Conservation (phyloP, 768 basidiomycete genomes). For the Leucocoprinus birnbaumii region DNA sequence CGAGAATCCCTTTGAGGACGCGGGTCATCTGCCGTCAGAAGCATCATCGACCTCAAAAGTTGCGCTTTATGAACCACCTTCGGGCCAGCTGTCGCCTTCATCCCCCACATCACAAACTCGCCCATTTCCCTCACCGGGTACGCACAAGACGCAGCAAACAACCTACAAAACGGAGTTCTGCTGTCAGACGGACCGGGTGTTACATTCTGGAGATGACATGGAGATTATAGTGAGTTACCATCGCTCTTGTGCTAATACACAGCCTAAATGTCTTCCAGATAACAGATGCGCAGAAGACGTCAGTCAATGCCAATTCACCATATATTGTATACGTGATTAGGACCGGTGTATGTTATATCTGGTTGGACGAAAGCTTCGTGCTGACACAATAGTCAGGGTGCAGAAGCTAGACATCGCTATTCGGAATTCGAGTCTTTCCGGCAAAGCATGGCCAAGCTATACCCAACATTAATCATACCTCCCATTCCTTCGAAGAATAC, state of each 20-base stretch:
- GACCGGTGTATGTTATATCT: constrained; percentile 60
- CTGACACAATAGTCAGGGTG: constrained; percentile 45
- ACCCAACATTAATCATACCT: constrained; percentile 95
- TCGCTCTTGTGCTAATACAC: background rate
- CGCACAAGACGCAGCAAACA: constrained; percentile 48
- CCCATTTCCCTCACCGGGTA: constrained; percentile 56
- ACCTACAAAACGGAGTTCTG: constrained; percentile 77
- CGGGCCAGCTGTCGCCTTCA: constrained; percentile 51
- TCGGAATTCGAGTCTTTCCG: constrained; percentile 97
- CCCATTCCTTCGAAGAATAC: constrained; percentile 98
- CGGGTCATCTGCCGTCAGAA: constrained; percentile 41
- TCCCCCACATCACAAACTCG: constrained; percentile 33
- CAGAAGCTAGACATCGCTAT: constrained; percentile 86
- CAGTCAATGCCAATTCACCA: constrained; percentile 79
- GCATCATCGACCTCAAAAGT: constrained; percentile 53
- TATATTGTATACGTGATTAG: constrained; percentile 95
- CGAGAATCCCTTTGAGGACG: constrained; percentile 64
- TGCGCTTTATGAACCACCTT: constrained; percentile 58
- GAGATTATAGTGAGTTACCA: constrained; percentile 73
- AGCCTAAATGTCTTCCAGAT: constrained; percentile 50
- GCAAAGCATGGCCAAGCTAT: constrained; percentile 76
- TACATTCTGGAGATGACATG: constrained; percentile 80
- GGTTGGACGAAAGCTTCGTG: constrained; percentile 6
- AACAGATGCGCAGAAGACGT: constrained; percentile 93
- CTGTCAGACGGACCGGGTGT: constrained; percentile 68